Conservation (phyloP, 306 rosid genomes). For the Clitoria ternatea region DNA sequence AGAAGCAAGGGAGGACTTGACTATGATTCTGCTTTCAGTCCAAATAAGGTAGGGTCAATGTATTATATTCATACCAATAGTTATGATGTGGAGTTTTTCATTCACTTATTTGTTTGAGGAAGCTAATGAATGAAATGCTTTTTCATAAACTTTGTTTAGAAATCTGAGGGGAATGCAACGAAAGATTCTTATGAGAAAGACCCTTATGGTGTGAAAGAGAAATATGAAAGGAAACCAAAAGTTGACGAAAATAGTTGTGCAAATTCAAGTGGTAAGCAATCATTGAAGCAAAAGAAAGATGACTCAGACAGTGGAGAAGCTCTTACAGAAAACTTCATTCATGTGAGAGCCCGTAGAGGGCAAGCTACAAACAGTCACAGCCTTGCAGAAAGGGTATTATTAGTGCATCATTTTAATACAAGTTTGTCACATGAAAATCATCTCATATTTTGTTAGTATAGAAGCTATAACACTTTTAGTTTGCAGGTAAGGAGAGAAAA, state of each 20-base stretch:
- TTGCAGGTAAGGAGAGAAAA: slow-evolving; percentile 83
- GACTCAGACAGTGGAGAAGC: slow-evolving; percentile 55
- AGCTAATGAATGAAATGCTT: slow-evolving; percentile 21
- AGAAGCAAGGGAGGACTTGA: slow-evolving; percentile 54
- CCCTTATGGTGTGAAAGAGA: slow-evolving; percentile 44
- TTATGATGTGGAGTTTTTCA: background rate
- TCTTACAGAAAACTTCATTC: slow-evolving; percentile 62
- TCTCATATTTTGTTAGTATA: background rate
- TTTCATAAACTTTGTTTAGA: slow-evolving; percentile 30
- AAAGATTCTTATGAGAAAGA: slow-evolving; percentile 50
- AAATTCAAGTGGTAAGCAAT: slow-evolving; percentile 45
- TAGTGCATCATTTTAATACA: background rate
- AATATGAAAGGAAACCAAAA: slow-evolving; percentile 46
- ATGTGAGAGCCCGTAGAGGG: slow-evolving; percentile 84
- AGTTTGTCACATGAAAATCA: background rate
- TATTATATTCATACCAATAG: background rate
- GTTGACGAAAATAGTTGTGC: slow-evolving; percentile 37
- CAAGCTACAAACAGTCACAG: slow-evolving; percentile 92
- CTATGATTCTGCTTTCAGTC: slow-evolving; percentile 35
- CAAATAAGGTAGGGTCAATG: slow-evolving; percentile 49
- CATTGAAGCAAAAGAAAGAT: slow-evolving; percentile 51
- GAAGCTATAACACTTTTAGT: background rate
- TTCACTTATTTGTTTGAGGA: background rate
- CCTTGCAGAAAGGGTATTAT: slow-evolving; percentile 80
- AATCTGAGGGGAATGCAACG: slow-evolving; percentile 45